These are phyloP conservation scores for Backusella circina DNA, from an alignment of 192 early-diverging fungal genomes.

Conservation along the genomic window DNA sequence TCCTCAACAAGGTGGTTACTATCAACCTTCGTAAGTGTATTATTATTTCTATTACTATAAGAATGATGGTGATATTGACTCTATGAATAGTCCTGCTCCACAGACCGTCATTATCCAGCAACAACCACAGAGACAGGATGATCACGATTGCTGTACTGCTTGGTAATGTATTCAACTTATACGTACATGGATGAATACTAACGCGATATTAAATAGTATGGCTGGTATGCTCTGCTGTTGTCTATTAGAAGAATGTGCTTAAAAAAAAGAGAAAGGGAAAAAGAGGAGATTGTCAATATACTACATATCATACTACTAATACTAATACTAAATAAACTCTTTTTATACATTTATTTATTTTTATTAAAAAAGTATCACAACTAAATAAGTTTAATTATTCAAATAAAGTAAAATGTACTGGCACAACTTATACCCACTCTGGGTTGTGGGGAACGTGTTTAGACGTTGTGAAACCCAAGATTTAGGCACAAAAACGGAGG, in stretches of 20 bases:
- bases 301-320: too few species aligned
- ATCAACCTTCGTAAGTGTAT: constrained; percentile 27
- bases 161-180: constrained; percentile 15
- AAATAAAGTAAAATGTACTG: background rate
- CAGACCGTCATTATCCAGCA: constrained; percentile 21
- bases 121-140: constrained; percentile 10
- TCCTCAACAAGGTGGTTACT: constrained; percentile 18
- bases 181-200: background rate
- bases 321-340: background rate
- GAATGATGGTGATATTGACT: background rate
- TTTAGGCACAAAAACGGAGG: background rate
- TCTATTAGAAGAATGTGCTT: constrained; percentile 13
- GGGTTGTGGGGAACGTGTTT: background rate
- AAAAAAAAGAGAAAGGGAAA: background rate
- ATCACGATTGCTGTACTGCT: constrained; percentile 23
- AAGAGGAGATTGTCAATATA: too few species aligned
- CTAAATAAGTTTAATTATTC: background rate
- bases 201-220: constrained; percentile 13
- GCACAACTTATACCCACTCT: background rate
- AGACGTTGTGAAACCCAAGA: background rate
- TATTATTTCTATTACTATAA: background rate
- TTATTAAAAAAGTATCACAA: background rate
- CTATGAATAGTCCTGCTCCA: constrained; percentile 21
- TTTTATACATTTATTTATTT: background rate
- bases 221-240: constrained; percentile 25